Percentiles rank a stretch among this genome's conserved stretches.
Evolutionary conservation across 148 eudicot species (phyloP).

Genomic region (Rhododendron molle): DNA sequence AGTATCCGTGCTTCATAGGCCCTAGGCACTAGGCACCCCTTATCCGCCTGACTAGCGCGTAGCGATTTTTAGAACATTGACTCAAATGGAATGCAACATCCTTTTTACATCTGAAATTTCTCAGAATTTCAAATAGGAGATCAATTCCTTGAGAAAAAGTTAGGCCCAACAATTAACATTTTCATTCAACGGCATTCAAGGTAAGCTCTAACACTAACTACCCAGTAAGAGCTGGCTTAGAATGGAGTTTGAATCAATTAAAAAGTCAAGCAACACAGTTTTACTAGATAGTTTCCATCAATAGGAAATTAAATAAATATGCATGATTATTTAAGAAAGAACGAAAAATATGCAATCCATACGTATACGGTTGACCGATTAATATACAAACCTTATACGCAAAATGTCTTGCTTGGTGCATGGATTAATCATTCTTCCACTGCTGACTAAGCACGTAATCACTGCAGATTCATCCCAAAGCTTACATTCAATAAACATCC

Average conservation of each 20-base stretch:
- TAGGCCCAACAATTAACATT: neutral
- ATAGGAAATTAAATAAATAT: neutral
- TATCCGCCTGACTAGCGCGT: too few species aligned
- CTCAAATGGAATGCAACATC: neutral
- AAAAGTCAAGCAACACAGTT: neutral
- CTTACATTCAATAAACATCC: conserved; percentile 47
- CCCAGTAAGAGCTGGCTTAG: neutral
- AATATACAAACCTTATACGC: conserved; percentile 45
- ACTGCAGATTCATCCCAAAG: conserved; percentile 62
- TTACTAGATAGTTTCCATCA: neutral
- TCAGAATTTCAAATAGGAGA: neutral
- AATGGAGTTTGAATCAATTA: neutral
- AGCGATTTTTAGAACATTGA: too few species aligned
- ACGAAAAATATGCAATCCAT: neutral
- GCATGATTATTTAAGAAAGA: neutral
- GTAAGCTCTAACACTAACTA: neutral
- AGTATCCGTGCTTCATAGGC: too few species aligned
- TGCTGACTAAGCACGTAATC: conserved; percentile 47
- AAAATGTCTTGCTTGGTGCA: conserved; percentile 43
- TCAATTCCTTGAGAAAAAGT: neutral
- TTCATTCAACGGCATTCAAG: neutral
- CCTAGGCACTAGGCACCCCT: too few species aligned
- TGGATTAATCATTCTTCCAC: conserved; percentile 49
- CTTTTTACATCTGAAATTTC: neutral
- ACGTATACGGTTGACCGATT: neutral